These are phyloP conservation scores for Fusarium pseudocircinatum DNA, from an alignment of 2,329 filamentous ascomycete species.

Conservation along the genomic window DNA sequence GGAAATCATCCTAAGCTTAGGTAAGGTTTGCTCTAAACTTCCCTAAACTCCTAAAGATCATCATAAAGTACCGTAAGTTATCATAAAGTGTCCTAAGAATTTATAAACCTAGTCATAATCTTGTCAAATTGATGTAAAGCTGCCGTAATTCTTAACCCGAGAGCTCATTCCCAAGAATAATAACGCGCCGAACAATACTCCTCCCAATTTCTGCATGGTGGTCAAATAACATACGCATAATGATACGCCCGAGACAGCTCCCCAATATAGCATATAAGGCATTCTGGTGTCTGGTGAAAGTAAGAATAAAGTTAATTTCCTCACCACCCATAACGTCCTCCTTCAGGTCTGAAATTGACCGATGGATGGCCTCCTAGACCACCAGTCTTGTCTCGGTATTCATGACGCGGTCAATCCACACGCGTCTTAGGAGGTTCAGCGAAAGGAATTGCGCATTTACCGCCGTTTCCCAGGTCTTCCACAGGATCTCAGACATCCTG, in stretches of 20 bases:
- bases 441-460: rapidly evolving
- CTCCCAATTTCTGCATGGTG: no score
- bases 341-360: not conserved
- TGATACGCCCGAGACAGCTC: rapidly evolving
- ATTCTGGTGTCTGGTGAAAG: rapidly evolving
- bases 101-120: not conserved
- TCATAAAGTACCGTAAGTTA: not conserved
- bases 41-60: not conserved
- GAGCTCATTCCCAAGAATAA: no score
- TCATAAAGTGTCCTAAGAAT: not conserved
- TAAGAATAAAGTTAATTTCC: rapidly evolving
- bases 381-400: rapidly evolving
- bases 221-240: not conserved
- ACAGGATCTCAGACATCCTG: rapidly evolving
- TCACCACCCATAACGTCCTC: no score
- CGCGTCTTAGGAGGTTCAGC: rapidly evolving
- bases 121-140: no score
- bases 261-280: rapidly evolving
- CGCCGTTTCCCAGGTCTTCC: not conserved
- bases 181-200: rapidly evolving
- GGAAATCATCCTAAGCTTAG: not conserved
- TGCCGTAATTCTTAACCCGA: no score
- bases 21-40: not conserved
- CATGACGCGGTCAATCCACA: rapidly evolving
- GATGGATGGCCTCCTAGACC: not conserved